Percentiles rank a stretch among this genome's conserved stretches.
Evolutionary conservation across 495 filamentous ascomycete species (phyloP).

Genomic region (Neurospora terricola): DNA sequence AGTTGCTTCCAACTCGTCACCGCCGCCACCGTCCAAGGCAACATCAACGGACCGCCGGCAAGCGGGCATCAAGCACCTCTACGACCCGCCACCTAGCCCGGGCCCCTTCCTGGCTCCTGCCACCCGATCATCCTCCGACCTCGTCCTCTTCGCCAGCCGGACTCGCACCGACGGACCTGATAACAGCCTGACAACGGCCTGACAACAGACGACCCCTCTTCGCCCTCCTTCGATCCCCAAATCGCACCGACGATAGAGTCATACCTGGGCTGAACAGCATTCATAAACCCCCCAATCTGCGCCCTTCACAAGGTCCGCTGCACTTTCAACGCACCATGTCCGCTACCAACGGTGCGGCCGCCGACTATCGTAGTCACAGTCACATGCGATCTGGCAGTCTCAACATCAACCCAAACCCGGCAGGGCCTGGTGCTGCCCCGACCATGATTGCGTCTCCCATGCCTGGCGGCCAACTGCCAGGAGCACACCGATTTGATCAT

Average conservation of each 20-base stretch:
- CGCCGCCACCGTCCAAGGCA: not conserved
- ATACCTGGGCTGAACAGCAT: not conserved
- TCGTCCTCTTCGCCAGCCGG: not conserved
- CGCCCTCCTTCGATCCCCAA: not conserved
- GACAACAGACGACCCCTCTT: no score
- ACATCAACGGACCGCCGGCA: not conserved
- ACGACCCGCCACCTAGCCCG: not conserved
- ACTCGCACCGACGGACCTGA: not conserved
- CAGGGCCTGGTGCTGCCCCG: slow-evolving; percentile 10
- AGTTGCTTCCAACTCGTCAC: not conserved
- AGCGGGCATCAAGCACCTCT: not conserved
- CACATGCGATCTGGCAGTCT: slow-evolving; percentile 44
- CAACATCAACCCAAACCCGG: slow-evolving; percentile 36
- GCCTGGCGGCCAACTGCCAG: slow-evolving; percentile 19
- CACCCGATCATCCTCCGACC: not conserved
- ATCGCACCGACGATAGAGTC: not conserved
- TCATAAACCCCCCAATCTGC: not conserved
- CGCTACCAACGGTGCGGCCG: not conserved
- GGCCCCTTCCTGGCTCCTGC: not conserved
- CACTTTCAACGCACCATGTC: not conserved
- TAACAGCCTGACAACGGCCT: no score
- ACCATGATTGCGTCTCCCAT: slow-evolving; percentile 26
- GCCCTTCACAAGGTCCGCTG: not conserved
- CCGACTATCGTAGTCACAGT: slow-evolving; percentile 31
- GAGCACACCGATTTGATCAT: slow-evolving; percentile 46